Evolutionary conservation across 495 filamentous ascomycete species (phyloP), one percentile per base, ranked within the genome.

Genomic region (Recurvomyces mirabilis): DNA sequence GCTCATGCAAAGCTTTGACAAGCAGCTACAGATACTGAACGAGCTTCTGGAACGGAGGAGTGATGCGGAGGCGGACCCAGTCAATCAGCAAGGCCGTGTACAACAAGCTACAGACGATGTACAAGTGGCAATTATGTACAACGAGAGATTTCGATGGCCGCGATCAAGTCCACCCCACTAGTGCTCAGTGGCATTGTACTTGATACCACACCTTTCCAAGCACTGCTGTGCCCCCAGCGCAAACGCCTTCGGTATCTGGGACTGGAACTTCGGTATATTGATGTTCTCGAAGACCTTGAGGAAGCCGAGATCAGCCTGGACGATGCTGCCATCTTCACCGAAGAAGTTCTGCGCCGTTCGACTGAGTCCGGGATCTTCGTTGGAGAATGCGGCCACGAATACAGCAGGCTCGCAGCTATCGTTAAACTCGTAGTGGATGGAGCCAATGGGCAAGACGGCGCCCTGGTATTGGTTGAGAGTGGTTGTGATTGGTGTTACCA

Each of bases 361-460:
- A 49, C 54, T 61, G 28, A 63, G 60, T 26, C 73, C 72, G 12
- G 64, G 61, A 56, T 77, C 73, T 25, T 74, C 67, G 53, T 36
- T 58, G 38, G 59, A 60, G 32, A 77, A 65, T 1, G 60, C 62
- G 6, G 70, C 69, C 19, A 73, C 61, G 53, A 74, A 74, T 0
- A 62, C 52, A 2, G 67, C 67, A 38, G 61, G 46, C 13, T 67
- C 63, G 58, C 73, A 77, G 20, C 58, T 62, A 0, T 64, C 62
- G 60, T 78, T 78, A 52, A 65, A 67, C 57, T 78, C 65, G 29
- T 63, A 65, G 57, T 78, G 73, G 32, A 77, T 60, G 12, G 56
- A 52, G 18, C 71, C 73, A 55, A 59, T 54, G 38, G 64, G 70
- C 56, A 74, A 74, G 5, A 68, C 59, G 10, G 70, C 69, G 22